Base-by-base conservation (phyloP, 2,329 filamentous ascomycete species). In the Trichoderma gracile region DNA sequence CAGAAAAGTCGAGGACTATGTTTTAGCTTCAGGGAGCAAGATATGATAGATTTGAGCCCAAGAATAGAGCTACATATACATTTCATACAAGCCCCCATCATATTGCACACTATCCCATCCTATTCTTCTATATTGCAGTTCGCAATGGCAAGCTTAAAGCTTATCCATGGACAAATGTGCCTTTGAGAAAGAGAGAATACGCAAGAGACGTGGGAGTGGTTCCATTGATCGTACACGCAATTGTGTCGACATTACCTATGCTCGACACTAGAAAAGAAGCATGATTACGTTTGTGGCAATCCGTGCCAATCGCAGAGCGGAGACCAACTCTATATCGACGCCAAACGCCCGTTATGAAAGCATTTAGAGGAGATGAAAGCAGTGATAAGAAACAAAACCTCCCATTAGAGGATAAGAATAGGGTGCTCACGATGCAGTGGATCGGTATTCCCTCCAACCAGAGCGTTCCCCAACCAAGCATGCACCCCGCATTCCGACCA, bases 321-420 rank as follows among this genome's bases (percentile, higher is more conserved):
- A 64, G 53, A 64, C 54, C 53, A 43, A 56, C 61, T 64, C 53
- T 64, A 55, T 56, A 43, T 64, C 50, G 40, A 54, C 49, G 38
- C 23, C 30, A 46, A 62, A 62, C 59, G 25, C 59, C 49, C 49
- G n/a, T 42, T 42, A 10, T 43, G 21, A 33, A 62, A 54, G 19
- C 38, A 46, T 53, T 19, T 54, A 53, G 47, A 45, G 40, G 33
- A 62, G 25, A 53, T 38, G 25, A 33, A 46, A 19, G 8, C 15
- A 52, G 21, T 33, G 14, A 52, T 14, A 25, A 38, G 8, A 45
- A 38, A 38, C 12, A 38, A 38, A 38, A 12, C 30, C 33, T 14
- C 23, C 21, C 17, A 23, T 21, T 15, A 7, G 12, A 21, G 42
- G 42, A 17, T 38, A 38, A 9, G 27, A 27, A 17, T 23, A 49